These are phyloP conservation scores for Pachyrhizus erosus DNA, from an alignment of 306 rosid genomes.

Conservation along the genomic window DNA sequence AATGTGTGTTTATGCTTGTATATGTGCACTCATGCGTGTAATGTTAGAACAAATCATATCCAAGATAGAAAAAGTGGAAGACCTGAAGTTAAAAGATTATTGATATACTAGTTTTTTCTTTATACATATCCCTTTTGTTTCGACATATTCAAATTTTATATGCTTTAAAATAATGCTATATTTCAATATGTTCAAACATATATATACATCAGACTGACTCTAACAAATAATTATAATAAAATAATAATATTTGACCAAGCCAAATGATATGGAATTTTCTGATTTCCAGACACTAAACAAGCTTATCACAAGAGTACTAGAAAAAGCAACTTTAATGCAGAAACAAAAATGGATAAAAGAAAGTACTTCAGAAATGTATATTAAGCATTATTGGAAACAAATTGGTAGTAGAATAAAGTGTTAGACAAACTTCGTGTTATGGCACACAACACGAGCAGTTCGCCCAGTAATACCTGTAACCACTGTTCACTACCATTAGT, in stretches of 20 bases:
- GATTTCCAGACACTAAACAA: neutral
- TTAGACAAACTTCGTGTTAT: neutral
- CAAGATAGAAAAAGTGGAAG: neutral
- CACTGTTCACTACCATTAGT: neutral
- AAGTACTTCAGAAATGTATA: neutral
- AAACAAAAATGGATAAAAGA: neutral
- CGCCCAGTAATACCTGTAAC: neutral
- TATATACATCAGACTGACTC: neutral
- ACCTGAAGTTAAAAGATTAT: neutral
- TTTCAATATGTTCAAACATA: neutral
- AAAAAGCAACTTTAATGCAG: neutral
- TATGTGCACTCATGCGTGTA: neutral
- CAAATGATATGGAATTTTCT: neutral
- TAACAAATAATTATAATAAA: neutral
- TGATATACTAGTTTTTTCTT: neutral
- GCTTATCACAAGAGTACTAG: neutral
- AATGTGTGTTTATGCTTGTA: neutral
- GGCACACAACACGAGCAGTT: neutral
- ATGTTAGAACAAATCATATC: neutral
- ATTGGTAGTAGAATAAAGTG: constrained; percentile 14
- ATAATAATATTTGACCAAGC: neutral
- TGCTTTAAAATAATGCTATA: neutral
- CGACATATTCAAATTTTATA: neutral
- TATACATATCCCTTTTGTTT: neutral
- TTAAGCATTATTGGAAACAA: neutral